These are phyloP conservation scores for Saposhnikovia divaricata DNA, from an alignment of 129 eudicot species.

Conservation along the genomic window DNA sequence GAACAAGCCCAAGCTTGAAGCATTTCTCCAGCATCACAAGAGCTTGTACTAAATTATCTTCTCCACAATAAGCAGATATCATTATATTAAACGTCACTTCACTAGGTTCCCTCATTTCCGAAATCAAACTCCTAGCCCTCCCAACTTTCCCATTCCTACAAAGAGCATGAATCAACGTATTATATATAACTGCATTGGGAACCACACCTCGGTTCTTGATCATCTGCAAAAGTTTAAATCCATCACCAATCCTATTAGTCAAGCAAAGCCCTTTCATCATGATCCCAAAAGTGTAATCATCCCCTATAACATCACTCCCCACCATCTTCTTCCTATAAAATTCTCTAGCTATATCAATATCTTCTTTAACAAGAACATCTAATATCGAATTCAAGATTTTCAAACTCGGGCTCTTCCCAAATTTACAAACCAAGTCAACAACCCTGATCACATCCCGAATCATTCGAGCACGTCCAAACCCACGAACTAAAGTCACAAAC, in stretches of 20 bases:
- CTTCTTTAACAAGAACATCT: constrained; percentile 79
- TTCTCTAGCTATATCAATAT: constrained; percentile 77
- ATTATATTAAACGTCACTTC: constrained; percentile 57
- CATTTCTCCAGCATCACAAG: constrained; percentile 78
- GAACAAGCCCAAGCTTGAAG: constrained; percentile 56
- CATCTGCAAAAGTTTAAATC: constrained; percentile 68
- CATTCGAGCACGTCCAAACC: constrained; percentile 64
- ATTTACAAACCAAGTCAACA: constrained; percentile 44
- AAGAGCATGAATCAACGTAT: constrained; percentile 74
- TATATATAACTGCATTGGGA: constrained; percentile 54
- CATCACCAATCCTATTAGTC: constrained; percentile 86
- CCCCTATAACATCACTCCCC: constrained; percentile 67
- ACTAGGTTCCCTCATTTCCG: constrained; percentile 51
- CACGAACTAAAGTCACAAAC: constrained; percentile 66
- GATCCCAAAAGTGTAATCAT: constrained; percentile 76
- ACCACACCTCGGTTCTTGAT: constrained; percentile 54
- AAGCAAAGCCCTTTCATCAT: constrained; percentile 91
- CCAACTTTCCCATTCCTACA: constrained; percentile 83
- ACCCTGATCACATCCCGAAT: constrained; percentile 45
- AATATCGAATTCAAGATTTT: constrained; percentile 70
- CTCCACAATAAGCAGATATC: constrained; percentile 71
- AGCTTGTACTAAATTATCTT: constrained; percentile 66
- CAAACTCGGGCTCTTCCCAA: constrained; percentile 39
- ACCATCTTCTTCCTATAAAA: constrained; percentile 81
- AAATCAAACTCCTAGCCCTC: constrained; percentile 85